Evolutionary conservation across 371 early-diverging fungal genomes (phyloP), one percentile per base, ranked within the genome.

Genomic region (Lichtheimia ornata): DNA sequence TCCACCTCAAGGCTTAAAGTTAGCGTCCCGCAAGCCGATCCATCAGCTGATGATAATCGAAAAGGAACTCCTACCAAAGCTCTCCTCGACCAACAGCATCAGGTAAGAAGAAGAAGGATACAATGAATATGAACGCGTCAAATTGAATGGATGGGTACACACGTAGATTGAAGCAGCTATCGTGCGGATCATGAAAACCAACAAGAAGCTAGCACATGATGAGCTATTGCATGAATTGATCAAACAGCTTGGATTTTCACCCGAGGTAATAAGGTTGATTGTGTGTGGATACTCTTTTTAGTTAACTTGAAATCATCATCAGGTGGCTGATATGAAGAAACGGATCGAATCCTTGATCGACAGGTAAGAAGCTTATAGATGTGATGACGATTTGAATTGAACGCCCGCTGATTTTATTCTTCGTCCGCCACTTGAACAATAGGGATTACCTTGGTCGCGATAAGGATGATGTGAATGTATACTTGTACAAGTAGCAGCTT

Each of bases 171-270:
- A 99, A 65, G 99, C 99, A 5, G 95, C 96, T 0, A 88, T 97
- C 69, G 97, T 97, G 4, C 84, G 98, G 30, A 88, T 97, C 53
- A 91, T 97, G 94, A 99, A 99, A 73, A 83, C 88, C 0, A 83
- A 90, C 40, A 92, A 91, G 72, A 79, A 72, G 27, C 61, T 93
- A 24, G 71, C 77, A 13, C 95, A 95, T 69, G 70, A 73, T 0
- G 64, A 76, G 3, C 74, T 99, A 25, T 71, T 92, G 51, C 79
- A 76, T 25, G 94, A 92, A 62, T 66, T 97, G 11, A 77, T 91
- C 53, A 74, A 76, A 15, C 87, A 89, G 55, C 65, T 96, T 18
- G 88, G 89, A 63, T 97, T 94, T 62, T 84, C 90, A 5, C 73
- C 92, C 14, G 82, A 88, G 81, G 93, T 91, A 47, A 47, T 22